These are phyloP conservation scores for Setomelanomma holmii DNA, from an alignment of 2,329 filamentous ascomycete species.

Conservation along the genomic window DNA sequence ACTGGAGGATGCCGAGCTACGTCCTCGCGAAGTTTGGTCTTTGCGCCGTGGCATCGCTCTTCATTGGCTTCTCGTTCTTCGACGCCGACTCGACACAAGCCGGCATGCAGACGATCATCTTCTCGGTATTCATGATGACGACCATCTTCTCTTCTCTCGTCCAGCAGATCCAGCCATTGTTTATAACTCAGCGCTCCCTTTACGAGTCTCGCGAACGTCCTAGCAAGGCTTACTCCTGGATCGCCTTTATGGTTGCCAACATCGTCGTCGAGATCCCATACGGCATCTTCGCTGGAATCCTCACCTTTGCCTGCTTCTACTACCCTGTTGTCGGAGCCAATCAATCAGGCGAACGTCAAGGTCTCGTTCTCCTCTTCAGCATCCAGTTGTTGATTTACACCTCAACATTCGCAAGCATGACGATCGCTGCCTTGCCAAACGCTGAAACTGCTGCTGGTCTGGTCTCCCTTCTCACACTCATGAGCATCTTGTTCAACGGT, in stretches of 20 bases:
- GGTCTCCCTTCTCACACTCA: constrained; percentile 65
- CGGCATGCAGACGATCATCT: constrained; percentile 56
- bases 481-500: constrained; percentile 55
- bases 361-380: constrained; percentile 68
- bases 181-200: constrained; percentile 64
- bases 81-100: constrained; percentile 45
- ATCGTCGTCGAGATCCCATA: constrained; percentile 76
- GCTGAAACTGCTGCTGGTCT: constrained; percentile 72
- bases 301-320: constrained; percentile 73
- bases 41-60: constrained; percentile 35
- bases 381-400: constrained; percentile 75
- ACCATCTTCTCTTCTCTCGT: constrained; percentile 56
- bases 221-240: constrained; percentile 77
- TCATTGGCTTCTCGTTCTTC: constrained; percentile 54
- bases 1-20: constrained; percentile 56
- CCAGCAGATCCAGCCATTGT: constrained; percentile 66
- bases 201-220: constrained; percentile 68
- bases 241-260: constrained; percentile 74
- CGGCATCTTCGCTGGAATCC: constrained; percentile 66
- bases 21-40: constrained; percentile 45
- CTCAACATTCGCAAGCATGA: constrained; percentile 75
- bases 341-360: constrained; percentile 56
- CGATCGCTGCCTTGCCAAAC: constrained; percentile 72
- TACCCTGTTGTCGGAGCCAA: constrained; percentile 57
- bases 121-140: constrained; percentile 60